Evolutionary conservation across 306 rosid species (phyloP), one percentile per base, ranked within the genome.

Genomic region (Castanopsis chinensis): DNA sequence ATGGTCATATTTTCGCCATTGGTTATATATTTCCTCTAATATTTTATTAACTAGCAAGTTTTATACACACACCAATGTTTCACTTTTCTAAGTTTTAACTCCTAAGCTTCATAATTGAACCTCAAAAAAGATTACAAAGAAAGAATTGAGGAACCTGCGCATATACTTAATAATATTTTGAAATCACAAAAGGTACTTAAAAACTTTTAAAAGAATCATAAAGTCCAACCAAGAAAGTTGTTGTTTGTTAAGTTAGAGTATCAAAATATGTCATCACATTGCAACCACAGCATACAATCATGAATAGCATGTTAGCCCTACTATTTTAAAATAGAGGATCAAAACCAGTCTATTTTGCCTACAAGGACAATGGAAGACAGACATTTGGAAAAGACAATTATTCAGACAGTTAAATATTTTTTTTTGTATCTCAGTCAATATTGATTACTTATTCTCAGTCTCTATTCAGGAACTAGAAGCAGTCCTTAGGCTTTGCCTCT

Each of bases 281-380:
- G 45, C 55, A 51, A 72, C 53, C 53, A 33, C 59, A 51, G 63
- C 57, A 64, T 64, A 74, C 4, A n/a, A 18, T 70, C 57, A 55
- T 18, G 21, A 30, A 72, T 1, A 7, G 30, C 65, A 53, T 20
- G 17, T 10, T 30, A 52, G 52, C 51, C 60, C 20, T n/a, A 30
- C 33, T 59, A 3, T 8, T 58, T 53, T 55, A 21, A 77, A 53
- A 77, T 51, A 23, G 14, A 2, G 52, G 15, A 54, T 58, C 49
- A 75, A 18, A 19, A 7, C 27, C 60, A 25, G 25, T 52, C 52
- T 23, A 37, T 27, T 55, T 65, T 32, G 54, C 20, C 65, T 10
- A 41, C 41, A 35, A 7, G 30, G 35, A 68, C 61, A 79, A 59
- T 54, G n/a, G 55, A 14, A 37, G 75, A 65, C 79, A 37, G 75